Percentiles rank a stretch among this genome's conserved stretches.
These are phyloP conservation scores for Calophaca sinica DNA, from an alignment of 306 rosid species.

Conservation along the genomic window DNA sequence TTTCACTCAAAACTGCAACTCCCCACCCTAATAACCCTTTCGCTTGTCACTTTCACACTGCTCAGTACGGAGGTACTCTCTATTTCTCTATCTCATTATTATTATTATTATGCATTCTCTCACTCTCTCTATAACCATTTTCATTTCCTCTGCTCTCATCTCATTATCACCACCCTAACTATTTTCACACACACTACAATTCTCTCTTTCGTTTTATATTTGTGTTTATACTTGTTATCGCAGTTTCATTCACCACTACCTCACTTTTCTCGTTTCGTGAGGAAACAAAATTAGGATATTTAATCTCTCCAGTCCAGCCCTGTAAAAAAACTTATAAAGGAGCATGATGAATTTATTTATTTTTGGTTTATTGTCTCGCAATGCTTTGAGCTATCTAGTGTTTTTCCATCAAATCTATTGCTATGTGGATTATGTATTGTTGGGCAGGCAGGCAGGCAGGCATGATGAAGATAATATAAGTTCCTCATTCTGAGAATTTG, in stretches of 20 bases:
- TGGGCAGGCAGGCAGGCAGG: not conserved
- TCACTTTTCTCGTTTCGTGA: no score
- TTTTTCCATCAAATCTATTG: not conserved
- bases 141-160: not conserved
- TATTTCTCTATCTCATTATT: not conserved
- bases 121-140: no score
- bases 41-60: constrained; percentile 28
- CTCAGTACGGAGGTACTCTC: constrained; percentile 42
- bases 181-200: no score
- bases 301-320: no score
- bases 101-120: not conserved
- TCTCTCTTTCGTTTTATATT: no score
- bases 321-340: no score
- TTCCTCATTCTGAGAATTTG: not conserved
- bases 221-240: no score
- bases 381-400: no score
- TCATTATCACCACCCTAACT: not conserved
- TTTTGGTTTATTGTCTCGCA: not conserved
- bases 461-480: not conserved
- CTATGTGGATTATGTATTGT: not conserved
- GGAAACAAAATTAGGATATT: no score
- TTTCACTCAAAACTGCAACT: constrained; percentile 29
- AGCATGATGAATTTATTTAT: not conserved
- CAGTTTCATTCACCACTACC: not conserved
- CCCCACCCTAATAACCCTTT: constrained; percentile 10